Evolutionary conservation across 257 asterid genomes (phyloP).

Genomic region (Plantago major): DNA sequence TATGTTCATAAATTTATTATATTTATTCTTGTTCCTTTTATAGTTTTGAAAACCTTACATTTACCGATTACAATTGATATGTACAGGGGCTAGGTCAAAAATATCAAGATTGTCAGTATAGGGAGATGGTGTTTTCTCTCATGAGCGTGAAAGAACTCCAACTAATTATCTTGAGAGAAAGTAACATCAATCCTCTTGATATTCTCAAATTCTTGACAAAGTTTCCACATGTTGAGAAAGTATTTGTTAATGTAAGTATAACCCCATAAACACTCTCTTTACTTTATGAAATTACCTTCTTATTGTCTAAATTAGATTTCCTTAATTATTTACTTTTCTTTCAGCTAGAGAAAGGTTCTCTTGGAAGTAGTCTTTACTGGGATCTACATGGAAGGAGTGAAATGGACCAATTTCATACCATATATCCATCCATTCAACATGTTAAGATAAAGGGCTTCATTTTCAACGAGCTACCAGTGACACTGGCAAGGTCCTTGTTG

Average conservation of each 20-base stretch:
- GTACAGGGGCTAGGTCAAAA: slow-evolving; percentile 24
- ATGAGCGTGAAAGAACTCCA: slow-evolving; percentile 23
- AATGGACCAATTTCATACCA: background rate
- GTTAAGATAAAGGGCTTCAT: background rate
- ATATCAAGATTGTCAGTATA: slow-evolving; percentile 1
- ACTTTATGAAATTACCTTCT: background rate
- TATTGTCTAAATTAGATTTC: no score
- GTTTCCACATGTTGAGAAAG: background rate
- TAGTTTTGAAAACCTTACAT: no score
- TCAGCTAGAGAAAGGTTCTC: slow-evolving; percentile 29
- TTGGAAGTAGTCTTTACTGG: background rate
- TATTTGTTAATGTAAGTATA: background rate
- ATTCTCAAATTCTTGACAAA: background rate
- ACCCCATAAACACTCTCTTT: background rate
- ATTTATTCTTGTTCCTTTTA: background rate
- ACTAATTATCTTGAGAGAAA: slow-evolving; percentile 24
- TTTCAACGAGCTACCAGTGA: background rate
- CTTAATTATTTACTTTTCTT: background rate
- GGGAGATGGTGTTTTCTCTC: slow-evolving; percentile 14
- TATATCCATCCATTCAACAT: no score
- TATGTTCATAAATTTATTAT: background rate
- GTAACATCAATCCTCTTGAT: slow-evolving; percentile 5
- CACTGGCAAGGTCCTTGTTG: background rate
- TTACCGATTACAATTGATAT: no score
- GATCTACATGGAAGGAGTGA: background rate